These are phyloP conservation scores for Seminavis robusta DNA, from an alignment of 108 stramenopile genomes.

Conservation along the genomic window DNA sequence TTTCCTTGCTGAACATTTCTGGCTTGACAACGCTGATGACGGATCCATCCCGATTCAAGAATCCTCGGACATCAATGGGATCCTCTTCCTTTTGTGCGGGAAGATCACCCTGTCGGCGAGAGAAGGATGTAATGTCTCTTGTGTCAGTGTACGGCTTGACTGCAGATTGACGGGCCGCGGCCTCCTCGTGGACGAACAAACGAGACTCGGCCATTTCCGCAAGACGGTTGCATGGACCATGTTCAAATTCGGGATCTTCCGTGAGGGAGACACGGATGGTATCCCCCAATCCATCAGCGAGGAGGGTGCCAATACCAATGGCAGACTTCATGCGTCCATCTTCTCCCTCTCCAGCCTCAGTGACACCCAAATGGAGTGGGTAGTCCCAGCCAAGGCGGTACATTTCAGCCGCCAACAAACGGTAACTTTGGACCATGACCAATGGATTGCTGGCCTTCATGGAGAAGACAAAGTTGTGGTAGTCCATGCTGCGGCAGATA, in stretches of 20 bases:
- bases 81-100: slow-evolving; percentile 78
- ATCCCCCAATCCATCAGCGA: slow-evolving; percentile 95
- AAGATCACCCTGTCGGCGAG: slow-evolving; percentile 64
- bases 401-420: slow-evolving; percentile 89
- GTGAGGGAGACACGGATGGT: slow-evolving; percentile 95
- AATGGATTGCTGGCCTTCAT: slow-evolving; percentile 98
- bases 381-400: slow-evolving; percentile 95
- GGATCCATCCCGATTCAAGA: slow-evolving; percentile 88
- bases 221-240: slow-evolving; percentile 90
- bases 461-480: slow-evolving; percentile 97
- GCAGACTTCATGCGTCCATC: slow-evolving; percentile 98
- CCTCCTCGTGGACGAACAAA: slow-evolving; percentile 55
- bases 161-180: slow-evolving; percentile 59
- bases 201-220: slow-evolving; percentile 75
- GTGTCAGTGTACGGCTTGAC: slow-evolving; percentile 79
- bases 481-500: slow-evolving; percentile 92
- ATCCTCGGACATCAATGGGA: slow-evolving; percentile 75
- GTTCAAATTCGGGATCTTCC: slow-evolving; percentile 96
- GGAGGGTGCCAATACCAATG: slow-evolving; percentile 94
- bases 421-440: slow-evolving; percentile 96
- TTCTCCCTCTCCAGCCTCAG: slow-evolving; percentile 98
- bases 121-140: slow-evolving; percentile 75
- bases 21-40: slow-evolving; percentile 73
- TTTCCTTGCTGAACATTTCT: slow-evolving; percentile 76
- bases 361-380: slow-evolving; percentile 96